Evolutionary conservation across 1,284 basidiomycete genomes (phyloP), one percentile per base, ranked within the genome.

Genomic region (Pseudozyma hubeiensis): DNA sequence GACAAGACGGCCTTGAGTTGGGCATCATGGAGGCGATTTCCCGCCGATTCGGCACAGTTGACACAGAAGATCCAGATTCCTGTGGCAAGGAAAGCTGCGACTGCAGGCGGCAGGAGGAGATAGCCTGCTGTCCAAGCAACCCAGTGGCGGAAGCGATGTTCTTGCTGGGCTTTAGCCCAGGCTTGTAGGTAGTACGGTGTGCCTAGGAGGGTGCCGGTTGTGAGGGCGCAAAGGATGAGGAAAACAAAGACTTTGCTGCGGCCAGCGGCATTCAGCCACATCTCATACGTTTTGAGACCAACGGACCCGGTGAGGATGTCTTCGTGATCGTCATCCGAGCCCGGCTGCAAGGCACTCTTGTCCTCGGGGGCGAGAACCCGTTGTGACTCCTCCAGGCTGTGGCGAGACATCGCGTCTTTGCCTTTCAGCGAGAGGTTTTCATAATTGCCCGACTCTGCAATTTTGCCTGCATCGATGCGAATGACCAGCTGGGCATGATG

Each of bases 371-470:
- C 35, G 35, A 5, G 3, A 37, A 37, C 35, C 3, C 35, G 35
- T 37, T 62, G 66, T 13, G 76, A 76, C 29, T 78, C 67, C 29
- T 78, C 67, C 34, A 75, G 50, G 29, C 68, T 73, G 35, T 54
- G 46, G 14, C 77, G 62, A 7, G 74, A 65, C 43, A 79, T 72
- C 11, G 75, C 55, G 7, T 53, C 52, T 34, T 77, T 77, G 17
- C 74, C 75, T 33, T 73, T 77, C 59, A 74, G 53, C 4, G 70
- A 74, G 17, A 78, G 51, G 5, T 64, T 53, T 34, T 76, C 66
- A 47, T 62, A 77, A 5, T 48, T 53, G 7, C 76, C 77, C 11
- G 55, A 49, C 52, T 79, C 76, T 13, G 69, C 66, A 19, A 79
- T 70, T 31, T 56, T 75, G 13, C 77, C 77, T 3, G n/a, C 67